Conservation (phyloP, 2,329 filamentous ascomycete genomes). For the Fusarium oligoseptatum region DNA sequence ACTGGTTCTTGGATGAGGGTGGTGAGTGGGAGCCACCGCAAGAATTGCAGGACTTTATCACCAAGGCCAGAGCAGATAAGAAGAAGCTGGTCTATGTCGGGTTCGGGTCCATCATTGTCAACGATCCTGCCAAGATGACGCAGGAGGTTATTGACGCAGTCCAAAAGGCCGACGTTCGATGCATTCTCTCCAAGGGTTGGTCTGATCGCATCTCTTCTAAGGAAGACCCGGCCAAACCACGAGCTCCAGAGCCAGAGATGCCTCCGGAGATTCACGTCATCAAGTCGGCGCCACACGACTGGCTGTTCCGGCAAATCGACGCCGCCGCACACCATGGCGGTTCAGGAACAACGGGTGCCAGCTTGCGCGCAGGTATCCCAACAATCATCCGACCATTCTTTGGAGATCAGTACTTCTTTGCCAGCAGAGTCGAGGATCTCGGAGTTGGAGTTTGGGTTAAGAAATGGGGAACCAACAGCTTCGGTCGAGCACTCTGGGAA, state of each 20-base stretch:
- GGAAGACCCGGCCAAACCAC: slow-evolving; percentile 60
- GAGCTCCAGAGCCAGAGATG: slow-evolving; percentile 73
- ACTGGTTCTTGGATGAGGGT: slow-evolving; percentile 95
- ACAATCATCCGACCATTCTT: slow-evolving; percentile 98
- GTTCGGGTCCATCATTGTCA: slow-evolving; percentile 95
- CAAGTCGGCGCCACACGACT: slow-evolving; percentile 93
- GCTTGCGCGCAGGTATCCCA: slow-evolving; percentile 88
- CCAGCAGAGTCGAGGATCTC: slow-evolving; percentile 87
- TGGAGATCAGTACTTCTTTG: slow-evolving; percentile 98
- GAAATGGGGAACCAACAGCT: slow-evolving; percentile 88
- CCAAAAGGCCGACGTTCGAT: slow-evolving; percentile 89
- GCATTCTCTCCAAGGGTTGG: slow-evolving; percentile 97
- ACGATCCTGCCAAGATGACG: slow-evolving; percentile 88
- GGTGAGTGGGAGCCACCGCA: slow-evolving; percentile 77
- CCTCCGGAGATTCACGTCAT: slow-evolving; percentile 88
- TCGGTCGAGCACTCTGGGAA: slow-evolving; percentile 90
- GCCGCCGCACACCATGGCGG: slow-evolving; percentile 95
- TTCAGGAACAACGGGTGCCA: slow-evolving; percentile 94
- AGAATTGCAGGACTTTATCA: slow-evolving; percentile 85
- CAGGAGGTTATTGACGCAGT: slow-evolving; percentile 95
- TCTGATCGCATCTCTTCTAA: slow-evolving; percentile 79
- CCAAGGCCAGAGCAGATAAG: slow-evolving; percentile 80
- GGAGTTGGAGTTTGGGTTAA: slow-evolving; percentile 92
- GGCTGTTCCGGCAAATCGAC: slow-evolving; percentile 94
- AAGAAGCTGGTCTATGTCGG: slow-evolving; percentile 98